Conservation (phyloP, 345 rosid species). For the Hevea brasiliensis region DNA sequence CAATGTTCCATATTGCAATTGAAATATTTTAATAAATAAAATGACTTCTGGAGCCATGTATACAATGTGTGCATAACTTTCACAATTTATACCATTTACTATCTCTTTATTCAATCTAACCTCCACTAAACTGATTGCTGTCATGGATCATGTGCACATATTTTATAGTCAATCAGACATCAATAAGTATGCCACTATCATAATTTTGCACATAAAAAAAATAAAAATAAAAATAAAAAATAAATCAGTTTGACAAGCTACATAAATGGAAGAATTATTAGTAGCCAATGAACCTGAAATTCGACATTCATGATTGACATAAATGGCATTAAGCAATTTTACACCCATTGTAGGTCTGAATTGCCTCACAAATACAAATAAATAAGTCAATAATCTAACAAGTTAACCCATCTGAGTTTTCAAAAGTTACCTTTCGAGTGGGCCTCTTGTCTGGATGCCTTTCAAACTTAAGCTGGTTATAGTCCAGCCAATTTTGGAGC, state of each 20-base stretch:
- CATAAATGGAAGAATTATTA: not conserved
- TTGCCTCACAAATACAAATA: not conserved
- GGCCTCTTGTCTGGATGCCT: conserved; percentile 80
- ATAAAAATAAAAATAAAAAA: not conserved
- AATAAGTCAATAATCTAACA: not conserved
- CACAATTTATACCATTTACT: not conserved
- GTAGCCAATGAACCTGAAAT: not conserved
- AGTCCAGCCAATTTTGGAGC: conserved; percentile 87
- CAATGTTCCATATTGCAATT: not conserved
- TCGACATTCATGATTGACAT: not conserved
- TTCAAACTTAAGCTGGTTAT: conserved; percentile 74
- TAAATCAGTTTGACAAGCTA: conserved; percentile 3
- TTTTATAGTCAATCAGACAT: not conserved
- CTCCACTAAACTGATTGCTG: not conserved
- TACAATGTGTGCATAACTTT: not conserved
- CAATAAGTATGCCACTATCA: not conserved
- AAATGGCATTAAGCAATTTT: not conserved
- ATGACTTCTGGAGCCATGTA: not conserved
- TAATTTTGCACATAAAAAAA: not conserved
- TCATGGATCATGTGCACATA: not conserved
- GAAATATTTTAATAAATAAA: not conserved
- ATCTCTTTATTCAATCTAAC: not conserved
- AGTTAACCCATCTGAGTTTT: not conserved
- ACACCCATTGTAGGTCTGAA: not conserved
- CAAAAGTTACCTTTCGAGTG: conserved; percentile 56